These are phyloP conservation scores for Verticillium tricorpus DNA, from an alignment of 2,329 filamentous ascomycete species.

Conservation along the genomic window DNA sequence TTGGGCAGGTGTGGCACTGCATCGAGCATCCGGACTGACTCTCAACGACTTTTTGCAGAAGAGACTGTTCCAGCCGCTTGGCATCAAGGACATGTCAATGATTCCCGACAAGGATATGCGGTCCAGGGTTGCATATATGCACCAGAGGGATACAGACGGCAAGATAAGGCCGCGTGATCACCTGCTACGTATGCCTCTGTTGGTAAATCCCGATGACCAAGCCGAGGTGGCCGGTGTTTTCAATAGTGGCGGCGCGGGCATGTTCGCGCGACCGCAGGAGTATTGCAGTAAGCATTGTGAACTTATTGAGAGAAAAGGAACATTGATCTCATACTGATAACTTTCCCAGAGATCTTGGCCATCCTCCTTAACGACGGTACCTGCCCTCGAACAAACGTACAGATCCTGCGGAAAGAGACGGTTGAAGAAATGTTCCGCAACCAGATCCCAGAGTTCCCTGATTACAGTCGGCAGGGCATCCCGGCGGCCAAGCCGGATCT, in stretches of 20 bases:
- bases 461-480: too few species aligned
- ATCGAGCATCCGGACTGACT: constrained; percentile 35
- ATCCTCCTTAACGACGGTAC: too few species aligned
- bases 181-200: constrained; percentile 35
- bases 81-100: constrained; percentile 48
- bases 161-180: constrained; percentile 41
- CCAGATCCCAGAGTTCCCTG: too few species aligned
- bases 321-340: too few species aligned
- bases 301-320: too few species aligned
- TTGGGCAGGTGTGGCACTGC: constrained; percentile 47
- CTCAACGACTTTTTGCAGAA: constrained; percentile 46
- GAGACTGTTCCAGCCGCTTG: constrained; percentile 43
- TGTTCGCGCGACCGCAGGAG: constrained; percentile 55
- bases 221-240: constrained; percentile 40
- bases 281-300: constrained; percentile 44
- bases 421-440: too few species aligned
- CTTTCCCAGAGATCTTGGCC: too few species aligned
- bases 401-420: too few species aligned
- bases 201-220: constrained; percentile 32
- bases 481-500: too few species aligned
- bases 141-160: constrained; percentile 43
- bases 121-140: constrained; percentile 51
- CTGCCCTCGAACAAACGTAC: too few species aligned
- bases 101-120: constrained; percentile 51
- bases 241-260: constrained; percentile 58